phyloP scores from a whole-genome alignment of 495 filamentous ascomycete genomes.

The Penicillium alfredii region DNA sequence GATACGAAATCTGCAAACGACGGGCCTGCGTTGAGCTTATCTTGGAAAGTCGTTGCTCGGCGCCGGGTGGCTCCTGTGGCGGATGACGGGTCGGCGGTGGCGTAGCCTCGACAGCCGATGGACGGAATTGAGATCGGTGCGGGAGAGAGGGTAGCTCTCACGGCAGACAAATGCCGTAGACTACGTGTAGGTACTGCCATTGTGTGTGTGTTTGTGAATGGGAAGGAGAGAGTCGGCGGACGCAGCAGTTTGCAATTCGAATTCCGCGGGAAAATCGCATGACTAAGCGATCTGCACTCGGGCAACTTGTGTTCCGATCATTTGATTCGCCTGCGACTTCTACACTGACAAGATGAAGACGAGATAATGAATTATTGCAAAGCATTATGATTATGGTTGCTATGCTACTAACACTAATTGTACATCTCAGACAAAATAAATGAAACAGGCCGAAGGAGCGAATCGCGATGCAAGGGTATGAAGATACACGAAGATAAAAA shows the following conservation, averaged over 20 bases:
- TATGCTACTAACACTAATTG: slow-evolving; percentile 14
- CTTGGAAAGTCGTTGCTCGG: slow-evolving; percentile 64
- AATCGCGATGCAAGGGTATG: slow-evolving; percentile 28
- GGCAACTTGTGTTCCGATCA: slow-evolving; percentile 11
- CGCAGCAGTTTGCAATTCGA: slow-evolving; percentile 4
- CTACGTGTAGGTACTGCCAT: slow-evolving; percentile 37
- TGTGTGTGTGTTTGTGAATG: slow-evolving; percentile 11
- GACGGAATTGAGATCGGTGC: slow-evolving; percentile 8
- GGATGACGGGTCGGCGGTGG: slow-evolving; percentile 38
- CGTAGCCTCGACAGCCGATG: slow-evolving; percentile 30
- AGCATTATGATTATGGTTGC: slow-evolving; percentile 24
- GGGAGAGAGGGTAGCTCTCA: slow-evolving; percentile 19
- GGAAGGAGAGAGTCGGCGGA: slow-evolving; percentile 6
- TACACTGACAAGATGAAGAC: no score
- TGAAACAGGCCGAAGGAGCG: slow-evolving; percentile 6
- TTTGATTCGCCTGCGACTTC: no score
- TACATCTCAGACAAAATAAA: slow-evolving; percentile 9
- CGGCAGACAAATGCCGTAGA: slow-evolving; percentile 33
- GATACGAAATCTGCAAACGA: slow-evolving; percentile 80
- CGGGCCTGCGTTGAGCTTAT: slow-evolving; percentile 73
- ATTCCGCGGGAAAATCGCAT: slow-evolving; percentile 19
- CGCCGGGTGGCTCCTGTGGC: slow-evolving; percentile 30
- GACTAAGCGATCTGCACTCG: slow-evolving; percentile 11
- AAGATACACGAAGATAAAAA: slow-evolving; percentile 5
- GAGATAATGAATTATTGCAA: slow-evolving; percentile 5